phyloP scores from a whole-genome alignment of 2,329 filamentous ascomycete genomes.

The Sphaerulina populicola region DNA sequence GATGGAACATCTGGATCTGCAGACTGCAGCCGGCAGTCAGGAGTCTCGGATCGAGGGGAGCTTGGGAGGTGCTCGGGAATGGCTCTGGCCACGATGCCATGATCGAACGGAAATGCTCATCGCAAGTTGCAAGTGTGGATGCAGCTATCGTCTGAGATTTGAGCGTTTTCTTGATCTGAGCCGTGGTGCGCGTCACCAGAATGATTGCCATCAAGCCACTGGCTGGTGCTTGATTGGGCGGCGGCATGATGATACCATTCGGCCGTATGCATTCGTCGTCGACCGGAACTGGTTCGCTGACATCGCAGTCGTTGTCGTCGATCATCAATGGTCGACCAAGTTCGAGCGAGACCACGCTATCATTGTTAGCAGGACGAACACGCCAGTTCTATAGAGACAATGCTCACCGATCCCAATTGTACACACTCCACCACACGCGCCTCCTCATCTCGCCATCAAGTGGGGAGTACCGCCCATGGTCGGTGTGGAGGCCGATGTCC shows the following conservation, averaged over 20 bases:
- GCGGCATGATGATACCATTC: slow-evolving; percentile 40
- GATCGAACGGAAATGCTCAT: slow-evolving; percentile 69
- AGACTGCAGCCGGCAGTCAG: slow-evolving; percentile 70
- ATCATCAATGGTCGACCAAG: slow-evolving; percentile 73
- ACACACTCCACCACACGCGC: slow-evolving; percentile 88
- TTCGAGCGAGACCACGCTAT: slow-evolving; percentile 65
- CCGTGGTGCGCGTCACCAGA: slow-evolving; percentile 70
- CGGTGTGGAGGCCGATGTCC: slow-evolving; percentile 70
- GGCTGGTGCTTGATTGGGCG: slow-evolving; percentile 44
- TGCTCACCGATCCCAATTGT: slow-evolving; percentile 72
- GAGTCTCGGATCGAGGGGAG: slow-evolving; percentile 63
- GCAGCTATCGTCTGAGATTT: slow-evolving; percentile 58
- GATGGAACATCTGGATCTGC: slow-evolving; percentile 71
- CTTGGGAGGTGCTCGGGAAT: slow-evolving; percentile 59
- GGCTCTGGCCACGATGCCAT: slow-evolving; percentile 65
- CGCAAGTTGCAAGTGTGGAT: slow-evolving; percentile 65
- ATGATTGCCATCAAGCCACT: slow-evolving; percentile 71
- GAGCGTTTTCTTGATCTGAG: slow-evolving; percentile 62
- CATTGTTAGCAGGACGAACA: slow-evolving; percentile 2
- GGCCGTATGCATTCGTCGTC: slow-evolving; percentile 67
- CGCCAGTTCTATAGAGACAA: not conserved
- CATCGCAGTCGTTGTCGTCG: slow-evolving; percentile 80
- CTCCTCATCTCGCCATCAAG: slow-evolving; percentile 80
- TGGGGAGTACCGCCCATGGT: slow-evolving; percentile 62
- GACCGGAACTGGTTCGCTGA: slow-evolving; percentile 66